Percentiles rank a stretch among this genome's conserved stretches.
phyloP scores from a whole-genome alignment of 164 flowering plant genomes.

The Buxus sempervirens region DNA sequence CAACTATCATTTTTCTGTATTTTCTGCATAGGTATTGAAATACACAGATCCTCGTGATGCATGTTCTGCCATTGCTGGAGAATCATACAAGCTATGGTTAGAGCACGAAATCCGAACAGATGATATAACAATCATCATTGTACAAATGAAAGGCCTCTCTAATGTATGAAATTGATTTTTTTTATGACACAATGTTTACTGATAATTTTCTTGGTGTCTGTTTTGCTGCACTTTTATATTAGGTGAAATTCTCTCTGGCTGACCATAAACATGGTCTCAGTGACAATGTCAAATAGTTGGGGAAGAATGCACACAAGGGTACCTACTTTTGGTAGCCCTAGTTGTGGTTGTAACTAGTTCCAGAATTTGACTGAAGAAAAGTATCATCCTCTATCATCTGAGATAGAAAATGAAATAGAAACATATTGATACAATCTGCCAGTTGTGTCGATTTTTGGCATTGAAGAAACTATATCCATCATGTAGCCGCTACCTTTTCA shows the following conservation, averaged over 20 bases:
- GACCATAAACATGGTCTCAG: neutral
- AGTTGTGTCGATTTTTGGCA: neutral
- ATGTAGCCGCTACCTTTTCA: neutral
- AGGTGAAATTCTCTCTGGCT: neutral
- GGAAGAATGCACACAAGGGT: neutral
- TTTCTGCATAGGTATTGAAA: slow-evolving; percentile 51
- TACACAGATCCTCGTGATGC: slow-evolving; percentile 90
- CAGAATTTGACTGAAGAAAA: too few species aligned
- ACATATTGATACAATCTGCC: neutral
- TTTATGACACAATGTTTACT: too few species aligned
- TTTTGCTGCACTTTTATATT: neutral
- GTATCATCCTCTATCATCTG: too few species aligned
- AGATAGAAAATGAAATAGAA: too few species aligned
- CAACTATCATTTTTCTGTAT: neutral
- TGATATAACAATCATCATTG: slow-evolving; percentile 92
- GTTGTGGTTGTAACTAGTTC: too few species aligned
- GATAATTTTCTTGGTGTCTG: slow-evolving; percentile 2
- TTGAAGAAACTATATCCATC: neutral
- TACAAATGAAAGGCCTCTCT: slow-evolving; percentile 64
- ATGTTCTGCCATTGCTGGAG: slow-evolving; percentile 80
- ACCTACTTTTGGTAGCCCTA: too few species aligned
- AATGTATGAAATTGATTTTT: slow-evolving; percentile 40
- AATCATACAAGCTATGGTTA: slow-evolving; percentile 90
- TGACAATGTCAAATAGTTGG: slow-evolving; percentile 5
- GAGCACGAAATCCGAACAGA: slow-evolving; percentile 94